phyloP scores from a whole-genome alignment of 1,139 yeast species.

The Candida sanyaensis region DNA sequence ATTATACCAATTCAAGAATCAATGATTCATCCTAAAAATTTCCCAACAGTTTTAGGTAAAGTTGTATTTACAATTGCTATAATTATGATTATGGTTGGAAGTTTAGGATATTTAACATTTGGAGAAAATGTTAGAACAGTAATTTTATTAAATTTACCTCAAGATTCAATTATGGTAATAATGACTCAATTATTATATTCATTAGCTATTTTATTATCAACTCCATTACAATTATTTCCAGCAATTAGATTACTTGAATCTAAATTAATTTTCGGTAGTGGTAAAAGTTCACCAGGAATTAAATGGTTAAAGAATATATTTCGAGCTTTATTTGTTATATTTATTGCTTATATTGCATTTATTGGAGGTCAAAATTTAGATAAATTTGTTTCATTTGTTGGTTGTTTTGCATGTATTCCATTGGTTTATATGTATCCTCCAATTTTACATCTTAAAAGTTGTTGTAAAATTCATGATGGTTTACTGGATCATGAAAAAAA shows the following conservation, averaged over 20 bases:
- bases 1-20: slow-evolving; percentile 94
- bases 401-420: slow-evolving; percentile 82
- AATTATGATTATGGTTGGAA: slow-evolving; percentile 76
- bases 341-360: slow-evolving; percentile 61
- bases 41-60: slow-evolving; percentile 65
- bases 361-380: slow-evolving; percentile 70
- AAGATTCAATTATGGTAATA: slow-evolving; percentile 60
- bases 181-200: slow-evolving; percentile 81
- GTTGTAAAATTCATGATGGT: slow-evolving; percentile 26
- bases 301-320: slow-evolving; percentile 87
- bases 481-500: slow-evolving; percentile 19
- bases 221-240: slow-evolving; percentile 86
- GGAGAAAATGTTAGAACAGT: slow-evolving; percentile 85
- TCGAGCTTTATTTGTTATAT: slow-evolving; percentile 61
- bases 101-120: slow-evolving; percentile 80
- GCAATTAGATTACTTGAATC: slow-evolving; percentile 48
- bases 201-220: slow-evolving; percentile 81
- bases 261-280: slow-evolving; percentile 49
- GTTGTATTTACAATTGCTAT: slow-evolving; percentile 78
- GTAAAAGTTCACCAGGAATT: slow-evolving; percentile 65
- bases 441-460: slow-evolving; percentile 56
- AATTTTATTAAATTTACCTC: slow-evolving; percentile 83
- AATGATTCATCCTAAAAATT: slow-evolving; percentile 79
- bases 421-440: slow-evolving; percentile 85
- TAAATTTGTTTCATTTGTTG: slow-evolving; percentile 72